Evolutionary conservation across 768 basidiomycete genomes (phyloP).

Genomic region (Mrakia frigida): DNA sequence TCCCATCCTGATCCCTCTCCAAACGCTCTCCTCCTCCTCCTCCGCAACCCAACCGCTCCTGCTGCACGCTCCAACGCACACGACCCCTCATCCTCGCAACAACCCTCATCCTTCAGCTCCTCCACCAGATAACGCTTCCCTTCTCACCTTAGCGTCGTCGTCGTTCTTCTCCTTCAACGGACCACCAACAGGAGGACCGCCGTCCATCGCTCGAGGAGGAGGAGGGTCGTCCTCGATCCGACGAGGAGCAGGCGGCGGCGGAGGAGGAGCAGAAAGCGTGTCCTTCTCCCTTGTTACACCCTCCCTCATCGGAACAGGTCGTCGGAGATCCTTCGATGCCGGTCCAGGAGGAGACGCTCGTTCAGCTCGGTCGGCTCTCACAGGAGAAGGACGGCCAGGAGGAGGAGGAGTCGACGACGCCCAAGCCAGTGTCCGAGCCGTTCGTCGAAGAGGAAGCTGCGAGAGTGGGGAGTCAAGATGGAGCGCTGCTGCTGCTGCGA

Average conservation of each 20-base stretch:
- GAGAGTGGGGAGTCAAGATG: constrained; percentile 27
- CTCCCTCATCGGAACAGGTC: not conserved
- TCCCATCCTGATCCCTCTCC: not conserved
- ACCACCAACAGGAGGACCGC: not conserved
- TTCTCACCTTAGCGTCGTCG: constrained; percentile 88
- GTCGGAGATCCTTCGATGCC: not conserved
- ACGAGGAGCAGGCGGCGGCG: not conserved
- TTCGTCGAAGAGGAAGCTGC: constrained; percentile 23
- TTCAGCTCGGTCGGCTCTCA: not conserved
- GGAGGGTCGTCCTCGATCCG: constrained; percentile 14
- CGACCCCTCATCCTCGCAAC: constrained; percentile 86
- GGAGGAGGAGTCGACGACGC: constrained; percentile 12
- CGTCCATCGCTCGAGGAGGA: constrained; percentile 8
- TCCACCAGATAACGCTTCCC: constrained; percentile 83
- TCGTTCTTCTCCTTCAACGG: constrained; percentile 52
- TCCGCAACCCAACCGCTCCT: not conserved
- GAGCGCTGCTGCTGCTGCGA: constrained; percentile 15
- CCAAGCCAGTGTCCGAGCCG: constrained; percentile 19
- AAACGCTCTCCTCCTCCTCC: not conserved
- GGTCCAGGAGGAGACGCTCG: not conserved
- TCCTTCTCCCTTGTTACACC: constrained; percentile 12
- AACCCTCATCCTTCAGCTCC: constrained; percentile 90
- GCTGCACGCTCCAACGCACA: constrained; percentile 78
- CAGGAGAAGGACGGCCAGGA: not conserved
- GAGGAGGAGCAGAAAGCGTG: constrained; percentile 8